phyloP scores from a whole-genome alignment of 2,329 filamentous ascomycete species.

The Penicillium sp. region DNA sequence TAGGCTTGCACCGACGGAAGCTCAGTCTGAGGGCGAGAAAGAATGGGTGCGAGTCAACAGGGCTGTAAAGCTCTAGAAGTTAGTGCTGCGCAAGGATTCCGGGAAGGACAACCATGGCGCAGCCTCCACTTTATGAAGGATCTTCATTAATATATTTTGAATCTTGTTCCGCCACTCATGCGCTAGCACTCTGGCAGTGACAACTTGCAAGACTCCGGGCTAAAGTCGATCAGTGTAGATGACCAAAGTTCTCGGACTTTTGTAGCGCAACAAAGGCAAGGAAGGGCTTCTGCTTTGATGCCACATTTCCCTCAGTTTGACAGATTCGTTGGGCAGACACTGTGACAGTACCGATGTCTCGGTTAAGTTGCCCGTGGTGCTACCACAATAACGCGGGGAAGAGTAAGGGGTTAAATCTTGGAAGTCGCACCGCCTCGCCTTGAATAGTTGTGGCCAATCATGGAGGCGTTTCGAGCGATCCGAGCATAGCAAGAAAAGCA shows the following conservation, averaged over 20 bases:
- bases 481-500: slow-evolving; percentile 14
- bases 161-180: neutral
- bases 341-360: neutral
- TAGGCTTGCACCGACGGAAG: slow-evolving; percentile 5
- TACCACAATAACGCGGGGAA: slow-evolving; percentile 5
- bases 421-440: slow-evolving; percentile 12
- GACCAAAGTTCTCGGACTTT: neutral
- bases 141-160: no score
- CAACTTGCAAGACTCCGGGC: neutral
- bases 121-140: no score
- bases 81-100: neutral
- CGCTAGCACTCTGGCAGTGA: no score
- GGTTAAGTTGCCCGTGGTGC: slow-evolving; percentile 1
- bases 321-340: neutral
- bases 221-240: neutral
- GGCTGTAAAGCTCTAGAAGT: neutral
- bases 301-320: neutral
- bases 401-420: slow-evolving; percentile 7
- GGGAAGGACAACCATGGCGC: no score
- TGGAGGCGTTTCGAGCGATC: slow-evolving; percentile 3
- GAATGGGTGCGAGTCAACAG: neutral
- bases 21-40: neutral
- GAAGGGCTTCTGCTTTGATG: neutral
- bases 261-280: neutral
- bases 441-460: slow-evolving; percentile 14